Conservation (phyloP, 179 eudicot species). For the Monotropa hypopitys region DNA sequence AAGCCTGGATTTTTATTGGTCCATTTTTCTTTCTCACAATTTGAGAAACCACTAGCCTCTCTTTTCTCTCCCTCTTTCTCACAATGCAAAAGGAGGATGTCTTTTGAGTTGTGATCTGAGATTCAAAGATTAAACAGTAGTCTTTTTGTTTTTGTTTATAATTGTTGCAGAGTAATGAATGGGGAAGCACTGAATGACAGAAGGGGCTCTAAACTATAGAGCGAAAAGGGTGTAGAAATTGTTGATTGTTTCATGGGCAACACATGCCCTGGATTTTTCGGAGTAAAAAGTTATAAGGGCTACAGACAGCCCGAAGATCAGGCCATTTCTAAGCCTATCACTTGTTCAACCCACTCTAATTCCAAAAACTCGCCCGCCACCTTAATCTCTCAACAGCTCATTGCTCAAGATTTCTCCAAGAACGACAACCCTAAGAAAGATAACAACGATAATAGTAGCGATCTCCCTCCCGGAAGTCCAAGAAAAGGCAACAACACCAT, state of each 20-base stretch:
- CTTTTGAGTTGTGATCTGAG: background rate
- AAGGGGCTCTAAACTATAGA: constrained; percentile 13
- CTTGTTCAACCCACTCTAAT: constrained; percentile 26
- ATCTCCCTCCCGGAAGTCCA: constrained; percentile 15
- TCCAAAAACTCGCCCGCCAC: constrained; percentile 31
- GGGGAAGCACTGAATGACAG: constrained; percentile 1
- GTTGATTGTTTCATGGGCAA: constrained; percentile 71
- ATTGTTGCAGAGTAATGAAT: background rate
- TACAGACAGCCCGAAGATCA: constrained; percentile 43
- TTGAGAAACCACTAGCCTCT: background rate
- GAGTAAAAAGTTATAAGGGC: constrained; percentile 40
- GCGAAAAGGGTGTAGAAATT: background rate
- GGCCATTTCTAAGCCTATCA: constrained; percentile 28
- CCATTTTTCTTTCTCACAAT: background rate
- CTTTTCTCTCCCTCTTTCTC: background rate
- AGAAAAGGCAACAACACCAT: constrained; percentile 22
- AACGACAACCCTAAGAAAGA: constrained; percentile 25
- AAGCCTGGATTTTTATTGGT: background rate
- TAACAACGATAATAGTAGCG: background rate
- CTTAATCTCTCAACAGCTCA: constrained; percentile 31
- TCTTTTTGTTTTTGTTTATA: background rate
- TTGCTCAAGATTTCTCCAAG: constrained; percentile 37
- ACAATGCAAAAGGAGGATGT: background rate
- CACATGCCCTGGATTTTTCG: constrained; percentile 73
- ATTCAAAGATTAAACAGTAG: background rate